These are phyloP conservation scores for Blastobotrys proliferans DNA, from an alignment of 1,139 yeast species.

Conservation along the genomic window DNA sequence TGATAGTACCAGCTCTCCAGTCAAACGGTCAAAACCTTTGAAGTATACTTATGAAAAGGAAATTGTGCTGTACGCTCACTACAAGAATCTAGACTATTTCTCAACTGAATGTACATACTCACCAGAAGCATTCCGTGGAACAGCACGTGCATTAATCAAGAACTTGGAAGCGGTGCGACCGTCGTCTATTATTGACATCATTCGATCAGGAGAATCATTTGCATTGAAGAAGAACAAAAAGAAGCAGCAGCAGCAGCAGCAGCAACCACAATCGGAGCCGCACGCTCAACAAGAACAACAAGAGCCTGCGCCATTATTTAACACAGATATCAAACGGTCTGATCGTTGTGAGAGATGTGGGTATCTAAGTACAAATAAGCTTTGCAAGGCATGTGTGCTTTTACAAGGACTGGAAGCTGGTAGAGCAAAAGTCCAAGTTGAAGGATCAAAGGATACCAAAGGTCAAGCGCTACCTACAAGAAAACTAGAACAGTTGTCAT, in stretches of 20 bases:
- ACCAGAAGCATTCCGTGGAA: slow-evolving; percentile 97
- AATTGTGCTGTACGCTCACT: slow-evolving; percentile 95
- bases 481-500: slow-evolving; percentile 60
- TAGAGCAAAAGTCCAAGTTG: slow-evolving; percentile 42
- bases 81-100: slow-evolving; percentile 89
- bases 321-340: slow-evolving; percentile 15
- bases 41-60: slow-evolving; percentile 96
- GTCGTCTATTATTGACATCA: slow-evolving; percentile 89
- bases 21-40: slow-evolving; percentile 89
- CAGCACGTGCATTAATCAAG: slow-evolving; percentile 89
- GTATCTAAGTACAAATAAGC: slow-evolving; percentile 77
- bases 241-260: background rate
- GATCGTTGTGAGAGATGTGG: slow-evolving; percentile 79
- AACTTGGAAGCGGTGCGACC: slow-evolving; percentile 88
- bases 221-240: slow-evolving; percentile 43
- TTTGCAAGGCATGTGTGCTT: slow-evolving; percentile 91
- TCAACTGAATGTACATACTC: slow-evolving; percentile 98
- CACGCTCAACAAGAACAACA: slow-evolving; percentile 5
- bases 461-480: slow-evolving; percentile 71
- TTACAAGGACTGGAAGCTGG: slow-evolving; percentile 79
- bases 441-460: slow-evolving; percentile 37
- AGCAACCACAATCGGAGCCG: slow-evolving; percentile 8
- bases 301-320: slow-evolving; percentile 12
- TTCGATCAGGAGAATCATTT: slow-evolving; percentile 88
- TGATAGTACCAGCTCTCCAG: slow-evolving; percentile 50